Percentiles rank a stretch among this genome's conserved stretches.
Conservation (phyloP, 2,329 filamentous ascomycete species). For the Zasmidium angulare region DNA sequence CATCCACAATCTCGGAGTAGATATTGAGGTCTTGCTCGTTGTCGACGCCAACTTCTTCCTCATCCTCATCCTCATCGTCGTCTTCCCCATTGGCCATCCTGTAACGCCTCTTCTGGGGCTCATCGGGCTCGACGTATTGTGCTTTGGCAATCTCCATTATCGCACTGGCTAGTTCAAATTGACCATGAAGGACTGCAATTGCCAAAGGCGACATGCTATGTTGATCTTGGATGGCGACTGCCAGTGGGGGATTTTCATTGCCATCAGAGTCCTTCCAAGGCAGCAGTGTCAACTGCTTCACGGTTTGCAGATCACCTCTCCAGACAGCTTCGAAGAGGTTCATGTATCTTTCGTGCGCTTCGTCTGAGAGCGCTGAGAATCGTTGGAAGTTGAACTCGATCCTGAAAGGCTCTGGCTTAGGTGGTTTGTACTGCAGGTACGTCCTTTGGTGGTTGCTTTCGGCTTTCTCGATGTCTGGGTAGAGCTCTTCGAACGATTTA, state of each 20-base stretch:
- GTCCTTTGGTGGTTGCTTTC: conserved; percentile 10
- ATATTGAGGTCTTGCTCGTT: conserved; percentile 32
- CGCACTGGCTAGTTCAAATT: conserved; percentile 61
- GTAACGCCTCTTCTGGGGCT: conserved; percentile 17
- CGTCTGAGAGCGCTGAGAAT: conserved; percentile 51
- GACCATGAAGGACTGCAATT: conserved; percentile 65
- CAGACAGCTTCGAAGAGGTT: conserved; percentile 73
- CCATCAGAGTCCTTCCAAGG: conserved; percentile 53
- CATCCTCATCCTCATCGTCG: conserved; percentile 30
- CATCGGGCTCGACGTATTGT: conserved; percentile 56
- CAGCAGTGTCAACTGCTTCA: conserved; percentile 64
- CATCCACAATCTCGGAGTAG: conserved; percentile 57
- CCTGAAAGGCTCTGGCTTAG: conserved; percentile 44
- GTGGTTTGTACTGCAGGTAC: neutral
- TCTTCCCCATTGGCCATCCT: conserved; percentile 36
- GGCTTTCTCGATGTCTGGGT: conserved; percentile 51
- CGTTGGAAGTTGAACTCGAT: conserved; percentile 52
- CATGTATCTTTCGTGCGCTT: conserved; percentile 60
- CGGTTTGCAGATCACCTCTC: conserved; percentile 63
- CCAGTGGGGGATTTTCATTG: conserved; percentile 59
- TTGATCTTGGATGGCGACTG: conserved; percentile 60
- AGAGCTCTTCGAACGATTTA: conserved; percentile 65
- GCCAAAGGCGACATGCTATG: conserved; percentile 61
- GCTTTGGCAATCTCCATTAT: conserved; percentile 70
- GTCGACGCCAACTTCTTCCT: conserved; percentile 25